Base-by-base conservation (phyloP, 805 yeast genomes). In the Wickerhamomyces alni region DNA sequence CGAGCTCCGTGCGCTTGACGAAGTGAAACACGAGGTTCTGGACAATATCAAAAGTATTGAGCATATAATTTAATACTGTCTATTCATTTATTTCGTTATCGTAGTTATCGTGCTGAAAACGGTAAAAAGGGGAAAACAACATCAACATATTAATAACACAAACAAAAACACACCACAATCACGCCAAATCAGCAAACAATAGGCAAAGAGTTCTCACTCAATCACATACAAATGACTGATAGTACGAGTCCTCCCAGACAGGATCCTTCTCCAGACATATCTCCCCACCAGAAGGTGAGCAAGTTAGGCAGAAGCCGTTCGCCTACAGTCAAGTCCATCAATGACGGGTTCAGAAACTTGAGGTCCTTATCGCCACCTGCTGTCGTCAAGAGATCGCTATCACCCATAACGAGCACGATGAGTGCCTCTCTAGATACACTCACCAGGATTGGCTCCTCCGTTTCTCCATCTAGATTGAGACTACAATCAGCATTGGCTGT, bases 1-100 rank as follows among this genome's bases (percentile, higher is more conserved):
- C n/a, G 99, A 93, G 56, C 58, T 66, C 37, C 67, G 98, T 35
- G 91, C 89, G 1, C 61, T 93, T 35, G 64, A 62, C 18, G 98
- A 91, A 61, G 87, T 87, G 5, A 72, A 74, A 42, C 59, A 70
- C 47, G 94, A 91, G 56, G 84, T 88, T 2, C n/a, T 41, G 1
- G 72, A 69, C 46, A 33, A 24, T 18, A 41, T 30, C 13, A 32
- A 36, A 22, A 32, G 34, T 16, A 31, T 31, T 18, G 24, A 30
- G 17, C 5, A 30, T 17, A 17, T 9, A 4, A 9, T 17, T 5
- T 30, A 24, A 24, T 24, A 24, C 26, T 9, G 11, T 24, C 26
- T 24, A 24, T 26, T 26, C 24, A 21, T 7, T 21, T 7, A 21
- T 7, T 21, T 21, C 24, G 24, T 21, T 21, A 21, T 21, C 24